phyloP scores from a whole-genome alignment of 495 filamentous ascomycete species.

The Tuber melanosporum region DNA sequence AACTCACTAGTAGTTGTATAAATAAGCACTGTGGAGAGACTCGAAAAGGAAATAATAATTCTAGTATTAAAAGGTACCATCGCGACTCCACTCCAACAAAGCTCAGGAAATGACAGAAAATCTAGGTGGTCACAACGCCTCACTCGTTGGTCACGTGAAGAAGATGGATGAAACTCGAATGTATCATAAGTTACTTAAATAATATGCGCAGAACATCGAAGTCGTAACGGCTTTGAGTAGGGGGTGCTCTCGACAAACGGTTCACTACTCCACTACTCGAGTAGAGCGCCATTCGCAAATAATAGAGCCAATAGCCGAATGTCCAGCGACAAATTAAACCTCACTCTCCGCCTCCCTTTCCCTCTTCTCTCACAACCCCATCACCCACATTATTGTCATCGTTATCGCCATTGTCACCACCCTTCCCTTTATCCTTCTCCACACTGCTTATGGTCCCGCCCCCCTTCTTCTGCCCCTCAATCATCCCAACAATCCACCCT shows the following conservation, averaged over 20 bases:
- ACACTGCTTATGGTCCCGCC: background rate
- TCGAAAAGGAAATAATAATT: background rate
- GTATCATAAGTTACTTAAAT: too few relatives aligned
- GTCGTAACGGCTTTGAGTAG: background rate
- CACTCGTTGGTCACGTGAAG: background rate
- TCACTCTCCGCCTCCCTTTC: background rate
- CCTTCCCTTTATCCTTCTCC: background rate
- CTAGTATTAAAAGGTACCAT: background rate
- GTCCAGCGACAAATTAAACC: background rate
- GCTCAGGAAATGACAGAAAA: background rate
- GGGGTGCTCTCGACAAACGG: background rate
- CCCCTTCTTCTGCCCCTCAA: conserved; percentile 5
- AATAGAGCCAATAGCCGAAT: background rate
- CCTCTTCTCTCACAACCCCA: background rate
- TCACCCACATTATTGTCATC: background rate
- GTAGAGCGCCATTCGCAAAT: background rate
- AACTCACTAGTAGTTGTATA: background rate
- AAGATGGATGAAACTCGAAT: background rate
- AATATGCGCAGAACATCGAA: background rate
- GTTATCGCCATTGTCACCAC: background rate
- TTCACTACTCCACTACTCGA: background rate
- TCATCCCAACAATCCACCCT: conserved; percentile 18
- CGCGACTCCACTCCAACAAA: background rate
- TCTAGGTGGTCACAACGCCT: background rate
- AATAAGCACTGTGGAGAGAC: background rate